Conservation (phyloP, 306 rosid species). For the Castanospermum australe region DNA sequence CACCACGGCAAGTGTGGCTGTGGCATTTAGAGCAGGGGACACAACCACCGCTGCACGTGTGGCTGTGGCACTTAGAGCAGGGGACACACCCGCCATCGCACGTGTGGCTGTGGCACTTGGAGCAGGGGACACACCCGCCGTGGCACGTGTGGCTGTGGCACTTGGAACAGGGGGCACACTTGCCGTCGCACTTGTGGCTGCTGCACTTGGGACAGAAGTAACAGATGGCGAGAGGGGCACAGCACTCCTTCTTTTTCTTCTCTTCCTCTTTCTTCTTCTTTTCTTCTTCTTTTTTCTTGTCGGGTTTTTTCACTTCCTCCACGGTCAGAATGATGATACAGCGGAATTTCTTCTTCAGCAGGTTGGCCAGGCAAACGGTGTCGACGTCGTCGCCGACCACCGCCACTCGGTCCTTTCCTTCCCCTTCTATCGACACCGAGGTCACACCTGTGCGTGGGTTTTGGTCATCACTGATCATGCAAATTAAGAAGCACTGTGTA, state of each 20-base stretch:
- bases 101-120: not conserved
- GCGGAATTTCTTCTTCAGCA: constrained; percentile 38
- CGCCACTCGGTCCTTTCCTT: constrained; percentile 29
- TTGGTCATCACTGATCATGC: not conserved
- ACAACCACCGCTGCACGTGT: not conserved
- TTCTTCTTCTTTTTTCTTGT: not conserved
- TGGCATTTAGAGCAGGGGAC: not conserved
- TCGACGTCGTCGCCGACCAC: constrained; percentile 35
- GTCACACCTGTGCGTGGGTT: constrained; percentile 39
- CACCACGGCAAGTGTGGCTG: not conserved
- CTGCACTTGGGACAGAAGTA: not conserved
- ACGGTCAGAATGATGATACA: constrained; percentile 1
- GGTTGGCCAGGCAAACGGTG: constrained; percentile 3
- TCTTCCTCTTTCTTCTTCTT: not conserved
- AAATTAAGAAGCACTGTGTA: not conserved
- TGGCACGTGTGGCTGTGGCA: not conserved
- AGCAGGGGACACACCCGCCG: not conserved
- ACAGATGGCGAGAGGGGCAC: not conserved
- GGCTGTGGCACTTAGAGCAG: not conserved
- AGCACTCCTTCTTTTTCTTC: not conserved
- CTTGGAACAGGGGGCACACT: not conserved
- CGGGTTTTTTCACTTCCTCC: constrained; percentile 17
- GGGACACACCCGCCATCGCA: not conserved
- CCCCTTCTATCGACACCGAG: constrained; percentile 45
- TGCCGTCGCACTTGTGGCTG: not conserved